These are phyloP conservation scores for Aspergillus tanneri DNA, from an alignment of 2,329 filamentous ascomycete species.

Conservation along the genomic window DNA sequence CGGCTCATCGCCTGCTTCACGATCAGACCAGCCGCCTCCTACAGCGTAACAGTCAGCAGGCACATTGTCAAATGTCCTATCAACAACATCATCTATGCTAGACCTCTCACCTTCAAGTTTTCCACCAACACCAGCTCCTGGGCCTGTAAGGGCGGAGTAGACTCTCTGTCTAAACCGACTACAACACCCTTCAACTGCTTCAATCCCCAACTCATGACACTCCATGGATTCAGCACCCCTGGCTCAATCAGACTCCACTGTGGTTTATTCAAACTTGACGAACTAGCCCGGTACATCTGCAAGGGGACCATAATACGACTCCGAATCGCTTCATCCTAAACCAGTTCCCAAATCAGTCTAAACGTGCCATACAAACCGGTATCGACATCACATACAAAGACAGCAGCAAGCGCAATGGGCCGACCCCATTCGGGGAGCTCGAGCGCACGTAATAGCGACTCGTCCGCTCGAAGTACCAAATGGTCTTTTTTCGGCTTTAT, in stretches of 20 bases:
- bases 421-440: constrained; percentile 76
- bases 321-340: constrained; percentile 65
- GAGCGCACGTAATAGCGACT: constrained; percentile 67
- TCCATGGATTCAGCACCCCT: constrained; percentile 59
- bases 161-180: constrained; percentile 42
- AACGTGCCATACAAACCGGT: background rate
- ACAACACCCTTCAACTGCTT: constrained; percentile 64
- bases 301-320: constrained; percentile 69
- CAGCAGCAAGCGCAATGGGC: constrained; percentile 76
- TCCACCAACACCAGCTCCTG: constrained; percentile 51
- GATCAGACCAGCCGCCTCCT: constrained; percentile 58
- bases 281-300: constrained; percentile 63
- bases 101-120: constrained; percentile 55
- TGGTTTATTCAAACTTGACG: constrained; percentile 69
- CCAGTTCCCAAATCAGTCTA: background rate
- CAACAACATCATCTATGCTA: background rate
- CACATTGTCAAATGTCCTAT: background rate
- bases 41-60: constrained; percentile 22
- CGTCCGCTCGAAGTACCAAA: constrained; percentile 54
- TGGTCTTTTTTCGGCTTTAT: constrained; percentile 41
- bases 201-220: constrained; percentile 72
- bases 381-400: constrained; percentile 57
- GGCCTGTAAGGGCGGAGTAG: constrained; percentile 35
- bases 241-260: constrained; percentile 58
- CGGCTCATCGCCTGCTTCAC: constrained; percentile 44